A percentile compares a stretch with the other conserved stretches of the same genome.
phyloP scores from a whole-genome alignment of 176 grass and related monocot genomes.

The Oryza officinalis region DNA sequence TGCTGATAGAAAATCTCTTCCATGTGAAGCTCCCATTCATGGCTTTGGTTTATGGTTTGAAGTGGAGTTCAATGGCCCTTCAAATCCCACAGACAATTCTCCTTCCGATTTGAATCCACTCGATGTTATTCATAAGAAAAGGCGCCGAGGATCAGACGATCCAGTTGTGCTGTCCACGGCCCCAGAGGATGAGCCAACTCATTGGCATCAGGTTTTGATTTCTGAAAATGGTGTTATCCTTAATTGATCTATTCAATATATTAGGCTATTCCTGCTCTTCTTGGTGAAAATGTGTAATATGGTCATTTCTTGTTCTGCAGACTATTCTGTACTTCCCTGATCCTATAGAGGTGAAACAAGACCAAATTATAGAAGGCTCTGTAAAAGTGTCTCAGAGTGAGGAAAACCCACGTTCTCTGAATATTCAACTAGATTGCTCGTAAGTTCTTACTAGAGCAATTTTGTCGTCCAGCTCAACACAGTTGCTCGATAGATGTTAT shows the following conservation, averaged over 20 bases:
- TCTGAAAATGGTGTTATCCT: slow-evolving; percentile 18
- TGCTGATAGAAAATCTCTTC: slow-evolving; percentile 15
- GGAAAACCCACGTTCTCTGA: slow-evolving; percentile 84
- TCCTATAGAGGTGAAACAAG: slow-evolving; percentile 82
- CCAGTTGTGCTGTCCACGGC: slow-evolving; percentile 79
- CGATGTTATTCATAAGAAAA: slow-evolving; percentile 66
- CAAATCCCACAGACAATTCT: slow-evolving; percentile 40
- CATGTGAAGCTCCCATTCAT: slow-evolving; percentile 74
- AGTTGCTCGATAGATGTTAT: background rate
- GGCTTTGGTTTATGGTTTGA: slow-evolving; percentile 98
- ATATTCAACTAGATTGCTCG: slow-evolving; percentile 84
- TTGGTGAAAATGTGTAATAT: background rate
- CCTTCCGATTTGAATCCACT: slow-evolving; percentile 41
- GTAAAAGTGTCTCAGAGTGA: slow-evolving; percentile 67
- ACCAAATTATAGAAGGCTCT: slow-evolving; percentile 85
- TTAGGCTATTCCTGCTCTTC: background rate
- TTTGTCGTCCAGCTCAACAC: background rate
- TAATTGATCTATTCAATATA: background rate
- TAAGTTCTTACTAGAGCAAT: slow-evolving; percentile 43
- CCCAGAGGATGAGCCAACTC: slow-evolving; percentile 82
- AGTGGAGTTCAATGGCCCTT: slow-evolving; percentile 87
- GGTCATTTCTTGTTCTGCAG: slow-evolving; percentile 54
- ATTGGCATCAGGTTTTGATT: slow-evolving; percentile 87
- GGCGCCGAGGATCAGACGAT: slow-evolving; percentile 42
- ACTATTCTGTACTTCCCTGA: slow-evolving; percentile 86